Evolutionary conservation across 176 grass and related monocot genomes (phyloP).

Genomic region (Avena atlantica): DNA sequence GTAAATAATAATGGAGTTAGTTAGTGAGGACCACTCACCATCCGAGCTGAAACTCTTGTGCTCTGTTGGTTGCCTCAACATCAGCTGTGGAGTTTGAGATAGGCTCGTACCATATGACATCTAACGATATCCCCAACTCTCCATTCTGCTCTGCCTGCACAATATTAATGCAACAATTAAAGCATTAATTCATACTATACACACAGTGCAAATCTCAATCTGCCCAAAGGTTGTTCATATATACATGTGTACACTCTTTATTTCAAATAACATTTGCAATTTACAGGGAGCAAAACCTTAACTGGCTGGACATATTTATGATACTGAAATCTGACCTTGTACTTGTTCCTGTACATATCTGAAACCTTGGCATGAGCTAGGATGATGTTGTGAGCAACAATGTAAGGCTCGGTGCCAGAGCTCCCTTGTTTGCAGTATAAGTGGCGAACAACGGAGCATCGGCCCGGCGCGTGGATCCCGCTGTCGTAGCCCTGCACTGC

Average conservation of each 20-base stretch:
- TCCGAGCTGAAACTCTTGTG: slow-evolving; percentile 82
- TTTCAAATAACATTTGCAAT: not conserved
- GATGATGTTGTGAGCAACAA: slow-evolving; percentile 72
- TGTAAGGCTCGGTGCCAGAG: slow-evolving; percentile 74
- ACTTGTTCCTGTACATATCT: slow-evolving; percentile 67
- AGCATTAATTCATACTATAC: not conserved
- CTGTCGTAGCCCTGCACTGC: slow-evolving; percentile 78
- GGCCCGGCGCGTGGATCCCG: slow-evolving; percentile 66
- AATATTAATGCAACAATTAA: not conserved
- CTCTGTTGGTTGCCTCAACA: slow-evolving; percentile 68
- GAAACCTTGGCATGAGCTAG: slow-evolving; percentile 63
- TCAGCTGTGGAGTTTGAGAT: slow-evolving; percentile 54
- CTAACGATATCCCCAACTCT: slow-evolving; percentile 61
- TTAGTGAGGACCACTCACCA: slow-evolving; percentile 44
- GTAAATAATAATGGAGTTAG: not conserved
- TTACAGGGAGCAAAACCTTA: not conserved
- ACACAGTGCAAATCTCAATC: not conserved
- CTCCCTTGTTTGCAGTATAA: slow-evolving; percentile 63
- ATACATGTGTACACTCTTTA: not conserved
- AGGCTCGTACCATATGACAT: slow-evolving; percentile 79
- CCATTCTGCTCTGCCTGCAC: slow-evolving; percentile 64
- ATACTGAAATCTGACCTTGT: slow-evolving; percentile 45
- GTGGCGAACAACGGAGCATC: slow-evolving; percentile 64
- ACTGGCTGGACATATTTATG: not conserved
- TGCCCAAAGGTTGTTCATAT: not conserved